Base-by-base conservation (phyloP, 176 grass and related monocot species). In the Oryza officinalis region DNA sequence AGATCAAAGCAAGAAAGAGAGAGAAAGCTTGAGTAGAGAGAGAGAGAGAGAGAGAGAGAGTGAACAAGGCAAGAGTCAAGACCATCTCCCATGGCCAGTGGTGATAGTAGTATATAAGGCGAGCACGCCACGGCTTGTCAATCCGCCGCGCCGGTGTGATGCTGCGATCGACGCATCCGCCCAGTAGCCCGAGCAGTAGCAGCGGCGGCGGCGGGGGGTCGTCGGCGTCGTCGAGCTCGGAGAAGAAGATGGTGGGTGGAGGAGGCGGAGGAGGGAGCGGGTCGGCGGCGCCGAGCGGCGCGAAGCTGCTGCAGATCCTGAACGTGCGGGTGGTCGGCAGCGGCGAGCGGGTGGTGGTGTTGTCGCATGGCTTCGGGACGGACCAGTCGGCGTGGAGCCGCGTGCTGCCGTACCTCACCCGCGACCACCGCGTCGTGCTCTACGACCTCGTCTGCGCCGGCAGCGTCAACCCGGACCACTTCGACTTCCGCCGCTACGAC, bases 401-500 rank as follows among this genome's bases (percentile, higher is more conserved):
- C 22, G 85, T 98, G n/a, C 91, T 98, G 27, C 96, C 93, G 1
- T 98, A 92, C 91, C 89, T 98, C 20, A 80, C 35, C 57, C 93
- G 93, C 65, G 94, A 98, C 33, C 71, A 92, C 89, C 93, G 96
- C 77, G 82, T 98, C 18, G 93, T 98, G 63, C 93, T 93, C 60
- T 98, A 98, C 86, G 96, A 98, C 81, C 91, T 95, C 15, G 93
- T 95, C 45, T 98, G 93, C 91, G 93, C 96, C 40, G 96, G 96
- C 65, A 95, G 93, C 80, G 96, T 98, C 57, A 94, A 94, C 85
- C 96, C 96, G 10, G 89, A 95, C 83, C 91, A 98, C 89, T 98
- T 98, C 85, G 91, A 98, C 84, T 98, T 98, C 85, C 83, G 81
- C 1, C 91, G 96, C 44, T 98, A 98, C 85, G 86, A 86, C 87